Base-by-base conservation (phyloP, 2,329 filamentous ascomycete species). In the Beauveria brongniartii region DNA sequence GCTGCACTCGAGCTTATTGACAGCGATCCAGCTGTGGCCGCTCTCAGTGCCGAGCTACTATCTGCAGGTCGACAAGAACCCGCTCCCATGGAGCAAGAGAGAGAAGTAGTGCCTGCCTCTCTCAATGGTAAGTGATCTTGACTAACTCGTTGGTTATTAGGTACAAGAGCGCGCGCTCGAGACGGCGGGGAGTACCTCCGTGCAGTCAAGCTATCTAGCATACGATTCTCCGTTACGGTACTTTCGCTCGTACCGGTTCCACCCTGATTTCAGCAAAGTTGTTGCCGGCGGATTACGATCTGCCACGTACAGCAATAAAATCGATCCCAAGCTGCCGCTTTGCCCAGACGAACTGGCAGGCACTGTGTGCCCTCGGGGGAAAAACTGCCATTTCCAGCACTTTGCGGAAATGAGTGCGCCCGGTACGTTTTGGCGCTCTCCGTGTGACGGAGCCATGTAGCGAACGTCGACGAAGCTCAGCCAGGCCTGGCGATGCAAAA, bases 261-360 rank as follows among this genome's bases (percentile, higher is more conserved):
- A 97, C 71, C 90, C 91, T 37, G 79, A 83, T 56, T 97, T 87
- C 75, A 78, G 80, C 65, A 74, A 88, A 55, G 78, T 84, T 61
- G 86, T 96, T 61, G 72, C 84, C 61, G 88, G 87, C 64, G 93
- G 93, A 48, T 88, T 92, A 70, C 87, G 89, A 70, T 97, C 94
- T 65, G 81, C 95, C 78, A 97, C 92, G 48, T 97, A 93, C 77
- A 97, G 91, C 76, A 90, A 96, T 74, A 88, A 87, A 67, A 96
- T 99, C 74, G 86, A 97, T 71, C 80, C 86, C 26, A 80, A 84
- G 63, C 86, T 83, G 67, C 82, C 84, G 64, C 70, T 97, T 54
- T 99, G 94, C 74, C 87, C 85, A 43, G 88, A 84, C 68, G 90
- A 96, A 73, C 77, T 90, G 64, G 79, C 81, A 53, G 86, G 86